phyloP scores from a whole-genome alignment of 805 yeast species.

The Candida palmyrensis region DNA sequence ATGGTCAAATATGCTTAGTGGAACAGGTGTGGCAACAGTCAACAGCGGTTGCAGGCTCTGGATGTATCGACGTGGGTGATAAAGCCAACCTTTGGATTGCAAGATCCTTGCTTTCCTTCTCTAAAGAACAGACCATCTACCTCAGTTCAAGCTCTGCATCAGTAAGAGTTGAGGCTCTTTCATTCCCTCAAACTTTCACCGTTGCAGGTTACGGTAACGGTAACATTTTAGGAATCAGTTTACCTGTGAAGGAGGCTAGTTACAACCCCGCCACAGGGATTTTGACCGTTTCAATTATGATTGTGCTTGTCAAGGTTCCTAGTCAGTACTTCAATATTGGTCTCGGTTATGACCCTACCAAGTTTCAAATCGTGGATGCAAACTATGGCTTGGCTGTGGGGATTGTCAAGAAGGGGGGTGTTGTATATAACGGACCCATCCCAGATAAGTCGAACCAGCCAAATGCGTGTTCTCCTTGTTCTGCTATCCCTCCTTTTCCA shows the following conservation, averaged over 20 bases:
- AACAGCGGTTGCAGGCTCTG: conserved; percentile 18
- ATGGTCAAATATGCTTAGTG: conserved; percentile 22
- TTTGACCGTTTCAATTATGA: conserved; percentile 5
- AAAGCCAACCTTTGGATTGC: conserved; percentile 8
- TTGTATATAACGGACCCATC: conserved; percentile 3
- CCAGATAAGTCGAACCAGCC: conserved; percentile 4
- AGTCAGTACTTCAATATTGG: conserved; percentile 3
- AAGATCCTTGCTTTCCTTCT: conserved; percentile 11
- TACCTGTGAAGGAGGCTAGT: conserved; percentile 1
- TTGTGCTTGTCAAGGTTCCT: conserved; percentile 10
- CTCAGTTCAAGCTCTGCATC: conserved; percentile 6
- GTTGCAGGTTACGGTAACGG: conserved; percentile 21
- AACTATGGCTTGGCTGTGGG: not conserved
- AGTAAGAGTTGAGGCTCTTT: conserved; percentile 10
- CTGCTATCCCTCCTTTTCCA: conserved; percentile 2
- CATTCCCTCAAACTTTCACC: conserved; percentile 11
- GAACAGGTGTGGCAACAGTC: conserved; percentile 18
- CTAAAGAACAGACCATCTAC: conserved; percentile 9
- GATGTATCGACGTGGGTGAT: conserved; percentile 20
- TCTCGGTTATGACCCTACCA: conserved; percentile 1
- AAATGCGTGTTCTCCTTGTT: conserved; percentile 5
- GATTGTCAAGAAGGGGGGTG: conserved; percentile 1
- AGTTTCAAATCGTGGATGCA: not conserved
- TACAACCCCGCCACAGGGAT: conserved; percentile 6
- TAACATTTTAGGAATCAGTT: conserved; percentile 1